These are phyloP conservation scores for Cryomyces minteri DNA, from an alignment of 495 filamentous ascomycete species.

Conservation along the genomic window DNA sequence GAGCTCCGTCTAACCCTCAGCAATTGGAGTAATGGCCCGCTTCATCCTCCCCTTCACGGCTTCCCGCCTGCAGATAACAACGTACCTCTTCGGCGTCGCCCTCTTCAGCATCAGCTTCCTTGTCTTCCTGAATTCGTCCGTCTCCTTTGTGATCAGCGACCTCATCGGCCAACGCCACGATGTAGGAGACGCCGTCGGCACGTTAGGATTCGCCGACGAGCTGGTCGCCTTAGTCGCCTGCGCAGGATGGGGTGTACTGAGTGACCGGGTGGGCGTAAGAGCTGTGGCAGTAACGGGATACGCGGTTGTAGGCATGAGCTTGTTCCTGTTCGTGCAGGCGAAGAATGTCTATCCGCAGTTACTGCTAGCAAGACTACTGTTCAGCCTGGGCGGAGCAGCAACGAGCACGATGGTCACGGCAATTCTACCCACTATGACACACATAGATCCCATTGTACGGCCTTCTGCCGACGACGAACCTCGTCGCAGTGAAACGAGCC, in stretches of 20 bases:
- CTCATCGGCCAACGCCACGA: conserved; percentile 55
- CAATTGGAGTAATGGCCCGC: neutral
- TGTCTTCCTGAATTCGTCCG: conserved; percentile 86
- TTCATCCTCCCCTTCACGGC: conserved; percentile 32
- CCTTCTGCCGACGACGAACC: too few species aligned
- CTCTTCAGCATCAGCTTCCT: conserved; percentile 94
- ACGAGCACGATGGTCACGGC: conserved; percentile 96
- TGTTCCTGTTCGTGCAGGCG: conserved; percentile 71
- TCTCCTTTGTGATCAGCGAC: conserved; percentile 90
- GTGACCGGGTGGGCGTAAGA: conserved; percentile 73
- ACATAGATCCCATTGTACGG: too few species aligned
- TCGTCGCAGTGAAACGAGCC: too few species aligned
- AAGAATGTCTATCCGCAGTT: conserved; percentile 80
- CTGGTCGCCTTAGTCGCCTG: conserved; percentile 79
- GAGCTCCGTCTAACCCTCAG: neutral
- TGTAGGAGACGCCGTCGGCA: conserved; percentile 82
- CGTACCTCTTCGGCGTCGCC: conserved; percentile 77
- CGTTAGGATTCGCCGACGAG: conserved; percentile 91
- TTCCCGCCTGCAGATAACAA: conserved; percentile 52
- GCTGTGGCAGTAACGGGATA: conserved; percentile 55
- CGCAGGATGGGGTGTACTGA: conserved; percentile 81
- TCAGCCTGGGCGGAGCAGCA: conserved; percentile 79
- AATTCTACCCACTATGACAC: conserved; percentile 69
- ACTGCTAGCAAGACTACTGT: conserved; percentile 67
- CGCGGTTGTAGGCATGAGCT: conserved; percentile 50